Base-by-base conservation (phyloP, 768 basidiomycete species). In the Serendipita sp. region DNA sequence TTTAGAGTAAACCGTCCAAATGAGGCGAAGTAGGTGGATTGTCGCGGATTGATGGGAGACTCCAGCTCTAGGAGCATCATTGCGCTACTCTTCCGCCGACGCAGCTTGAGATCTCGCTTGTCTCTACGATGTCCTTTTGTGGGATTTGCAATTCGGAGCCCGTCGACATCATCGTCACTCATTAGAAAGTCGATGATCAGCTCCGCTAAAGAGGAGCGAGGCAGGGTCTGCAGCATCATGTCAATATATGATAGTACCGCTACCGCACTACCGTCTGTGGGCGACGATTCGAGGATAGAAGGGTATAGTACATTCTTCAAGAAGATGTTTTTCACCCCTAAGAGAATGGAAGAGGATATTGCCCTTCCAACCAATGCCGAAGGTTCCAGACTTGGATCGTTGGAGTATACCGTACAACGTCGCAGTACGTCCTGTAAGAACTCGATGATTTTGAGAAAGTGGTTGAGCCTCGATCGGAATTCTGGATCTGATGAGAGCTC, bases 241-340 rank as follows among this genome's bases (percentile, higher is more conserved):
- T 96, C 91, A 67, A 97, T 84, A 71, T 98, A 97, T 15, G 88
- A 91, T 82, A 97, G 84, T 63, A 98, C 93, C 8, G 95, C 93
- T 1, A 96, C 87, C 0, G 93, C 89, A 66, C 92, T 95, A n/a
- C 95, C 95, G 71, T 97, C 95, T 3, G 78, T 71, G 66, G 91
- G 89, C 0, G 93, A 93, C 73, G 91, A 94, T 71, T 97, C 94
- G 55, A 96, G 78, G 62, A 98, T 83, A 8, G 91, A 90, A 0
- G 95, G 90, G 71, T 95, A 95, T 34, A 98, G 75, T 23, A 97
- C 86, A 69, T 92, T 95, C 74, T 94, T 88, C 3, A 98, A 78
- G 76, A 97, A 97, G 64, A 90, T 87, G 18, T 82, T 79, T 40
- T 88, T 83, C 8, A 96, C 81, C 15, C 91, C 85, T 66, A 88